Percentiles rank a stretch among this genome's conserved stretches.
phyloP scores from a whole-genome alignment of 768 basidiomycete species.

The Plicaturopsis crispa region DNA sequence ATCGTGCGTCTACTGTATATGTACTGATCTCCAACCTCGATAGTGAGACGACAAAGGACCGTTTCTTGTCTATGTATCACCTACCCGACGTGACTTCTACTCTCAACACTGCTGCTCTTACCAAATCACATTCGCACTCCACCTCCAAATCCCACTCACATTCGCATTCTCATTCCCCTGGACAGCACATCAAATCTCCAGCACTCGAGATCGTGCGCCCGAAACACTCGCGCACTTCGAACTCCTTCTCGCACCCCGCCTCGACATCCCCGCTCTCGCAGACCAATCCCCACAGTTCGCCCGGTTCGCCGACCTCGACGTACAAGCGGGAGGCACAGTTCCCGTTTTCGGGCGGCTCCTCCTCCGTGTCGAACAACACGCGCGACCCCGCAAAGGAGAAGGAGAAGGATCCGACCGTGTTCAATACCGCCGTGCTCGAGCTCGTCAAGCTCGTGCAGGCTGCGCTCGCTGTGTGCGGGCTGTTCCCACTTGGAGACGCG shows the following conservation, averaged over 20 bases:
- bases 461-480: conserved; percentile 62
- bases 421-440: conserved; percentile 64
- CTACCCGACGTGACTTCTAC: conserved; percentile 33
- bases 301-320: conserved; percentile 9
- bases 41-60: conserved; percentile 75
- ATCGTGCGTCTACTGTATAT: too few species aligned
- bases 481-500: conserved; percentile 32
- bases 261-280: conserved; percentile 8
- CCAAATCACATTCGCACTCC: conserved; percentile 21
- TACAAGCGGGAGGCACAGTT: conserved; percentile 14
- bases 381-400: conserved; percentile 12
- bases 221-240: background rate
- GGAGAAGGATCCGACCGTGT: conserved; percentile 31
- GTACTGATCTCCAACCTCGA: conserved; percentile 4
- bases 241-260: conserved; percentile 14
- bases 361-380: conserved; percentile 8
- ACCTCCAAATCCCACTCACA: conserved; percentile 17
- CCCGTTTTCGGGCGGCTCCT: conserved; percentile 12
- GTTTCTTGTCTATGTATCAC: conserved; percentile 67
- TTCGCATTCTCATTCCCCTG: conserved; percentile 18
- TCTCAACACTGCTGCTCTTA: conserved; percentile 13
- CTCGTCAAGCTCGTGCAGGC: conserved; percentile 71
- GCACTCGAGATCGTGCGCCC: background rate
- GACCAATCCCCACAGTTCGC: conserved; percentile 10
- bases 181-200: background rate